Base-by-base conservation (phyloP, 176 grass and related monocot species). In the Leersia perrieri region DNA sequence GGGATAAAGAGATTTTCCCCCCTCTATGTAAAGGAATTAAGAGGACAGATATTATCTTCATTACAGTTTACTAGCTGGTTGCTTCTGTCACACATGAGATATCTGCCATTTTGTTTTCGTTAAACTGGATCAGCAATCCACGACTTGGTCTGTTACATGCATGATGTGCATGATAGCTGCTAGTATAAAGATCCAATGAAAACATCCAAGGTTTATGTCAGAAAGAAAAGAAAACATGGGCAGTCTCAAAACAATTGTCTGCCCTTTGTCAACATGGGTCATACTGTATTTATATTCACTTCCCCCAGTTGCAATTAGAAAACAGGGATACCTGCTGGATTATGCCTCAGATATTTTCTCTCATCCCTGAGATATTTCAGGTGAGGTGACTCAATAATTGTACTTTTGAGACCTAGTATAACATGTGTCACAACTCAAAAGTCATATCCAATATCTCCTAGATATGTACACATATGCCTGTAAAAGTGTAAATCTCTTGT, bases 291-390 rank as follows among this genome's bases (percentile, higher is more conserved):
- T 73, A 58, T 80, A 66, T 80, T 45, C 68, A 23, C 44, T 75
- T 36, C 68, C 18, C 36, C 74, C 36, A 76, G 75, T 63, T 78
- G 73, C 42, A 34, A 51, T 36, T 83, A 45, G 5, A 12, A 71
- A 23, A 26, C 5, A 42, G 5, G 13, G 7, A 39, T 1, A 35
- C 26, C 5, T 27, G 11, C 26, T 64, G 65, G 22, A 67, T 40
- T 36, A 38, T 58, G 34, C 36, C n/a, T 23, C 9, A 78, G 88
- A 90, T 90, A 86, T 89, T 82, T 82, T 76, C 62, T 40, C 49
- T 58, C 53, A 18, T 29, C 36, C 29, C 13, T 26, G 25, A 20
- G 26, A 26, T 60, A 70, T 82, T 36, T 60, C 22, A 2, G n/a
- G n/a, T n/a, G 20, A 1, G 72, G 5, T 58, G 3, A n/a, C 30